Evolutionary conservation across 306 rosid species (phyloP).

Genomic region (barrel medic (Medicago truncatula)): DNA sequence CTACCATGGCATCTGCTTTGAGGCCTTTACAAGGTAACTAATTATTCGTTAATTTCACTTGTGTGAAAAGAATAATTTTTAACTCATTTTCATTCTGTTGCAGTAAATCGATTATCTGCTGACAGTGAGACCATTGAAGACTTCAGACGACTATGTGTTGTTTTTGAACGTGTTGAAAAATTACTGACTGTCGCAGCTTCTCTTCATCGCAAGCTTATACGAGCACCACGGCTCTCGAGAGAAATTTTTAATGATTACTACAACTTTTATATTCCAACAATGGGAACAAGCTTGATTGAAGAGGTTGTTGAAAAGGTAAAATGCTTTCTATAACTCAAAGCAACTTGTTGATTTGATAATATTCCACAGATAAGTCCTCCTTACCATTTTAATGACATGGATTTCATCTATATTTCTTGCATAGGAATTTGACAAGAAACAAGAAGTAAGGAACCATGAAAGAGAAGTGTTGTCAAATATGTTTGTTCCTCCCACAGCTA

Average conservation of each 20-base stretch:
- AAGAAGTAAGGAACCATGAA: conserved; percentile 60
- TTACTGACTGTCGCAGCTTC: conserved; percentile 79
- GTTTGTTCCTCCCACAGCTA: conserved; percentile 85
- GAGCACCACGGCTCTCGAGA: conserved; percentile 80
- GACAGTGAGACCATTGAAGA: conserved; percentile 78
- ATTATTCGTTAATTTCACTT: conserved; percentile 19
- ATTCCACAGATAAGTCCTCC: neutral
- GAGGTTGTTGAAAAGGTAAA: conserved; percentile 61
- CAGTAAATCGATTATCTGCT: conserved; percentile 73
- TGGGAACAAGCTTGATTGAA: conserved; percentile 59
- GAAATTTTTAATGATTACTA: conserved; percentile 76
- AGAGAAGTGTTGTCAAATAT: conserved; percentile 73
- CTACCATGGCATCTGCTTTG: conserved; percentile 68
- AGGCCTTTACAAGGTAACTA: conserved; percentile 76
- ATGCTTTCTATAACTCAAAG: conserved; percentile 27
- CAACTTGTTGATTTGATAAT: conserved; percentile 6
- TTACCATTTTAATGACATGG: conserved; percentile 41
- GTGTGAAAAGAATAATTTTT: conserved; percentile 18
- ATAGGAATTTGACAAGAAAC: conserved; percentile 77
- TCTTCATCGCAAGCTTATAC: conserved; percentile 78
- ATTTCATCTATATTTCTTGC: conserved; percentile 30
- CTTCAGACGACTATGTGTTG: conserved; percentile 64
- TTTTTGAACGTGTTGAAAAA: conserved; percentile 84
- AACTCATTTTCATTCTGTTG: conserved; percentile 42
- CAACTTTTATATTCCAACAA: conserved; percentile 67